Conservation (phyloP, 2,329 filamentous ascomycete species). For the Pyricularia grisea region DNA sequence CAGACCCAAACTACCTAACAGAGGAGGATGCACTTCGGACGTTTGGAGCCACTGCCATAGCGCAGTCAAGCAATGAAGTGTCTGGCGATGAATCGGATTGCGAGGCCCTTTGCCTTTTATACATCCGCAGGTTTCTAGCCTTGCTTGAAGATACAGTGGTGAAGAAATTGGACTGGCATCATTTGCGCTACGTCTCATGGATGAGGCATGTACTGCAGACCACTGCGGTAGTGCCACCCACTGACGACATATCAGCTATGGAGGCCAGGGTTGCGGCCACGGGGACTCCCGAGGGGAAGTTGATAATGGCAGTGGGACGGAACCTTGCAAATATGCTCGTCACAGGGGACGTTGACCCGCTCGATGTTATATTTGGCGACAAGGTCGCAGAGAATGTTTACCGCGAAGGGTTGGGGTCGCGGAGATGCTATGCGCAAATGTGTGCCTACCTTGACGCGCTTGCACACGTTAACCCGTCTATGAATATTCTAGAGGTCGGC, state of each 20-base stretch:
- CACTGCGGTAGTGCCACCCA: not conserved
- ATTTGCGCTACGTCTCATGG: conserved; percentile 9
- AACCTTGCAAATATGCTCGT: conserved; percentile 13
- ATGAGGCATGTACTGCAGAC: conserved; percentile 8
- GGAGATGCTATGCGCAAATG: conserved; percentile 9
- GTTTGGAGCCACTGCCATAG: conserved; percentile 9
- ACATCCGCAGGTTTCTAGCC: conserved; percentile 8
- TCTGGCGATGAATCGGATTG: conserved; percentile 11
- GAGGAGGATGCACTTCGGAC: conserved; percentile 8
- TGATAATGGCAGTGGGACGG: conserved; percentile 14
- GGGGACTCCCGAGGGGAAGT: conserved; percentile 11
- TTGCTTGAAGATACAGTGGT: conserved; percentile 2
- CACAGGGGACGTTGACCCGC: conserved; percentile 11
- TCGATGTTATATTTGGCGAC: conserved; percentile 16
- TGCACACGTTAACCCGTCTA: conserved; percentile 13
- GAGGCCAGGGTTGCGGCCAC: conserved; percentile 3
- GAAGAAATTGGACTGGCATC: conserved; percentile 9
- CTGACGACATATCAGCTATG: not conserved
- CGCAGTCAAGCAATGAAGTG: conserved; percentile 7
- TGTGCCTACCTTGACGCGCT: conserved; percentile 13
- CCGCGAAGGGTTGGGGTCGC: conserved; percentile 12
- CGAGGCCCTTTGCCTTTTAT: conserved; percentile 7
- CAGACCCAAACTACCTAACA: conserved; percentile 11
- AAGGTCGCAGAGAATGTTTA: conserved; percentile 15
- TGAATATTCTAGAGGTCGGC: conserved; percentile 28